Percentiles rank a stretch among this genome's conserved stretches.
These are phyloP conservation scores for Pelagomonas calceolata DNA, from an alignment of 108 stramenopile species.

Conservation along the genomic window DNA sequence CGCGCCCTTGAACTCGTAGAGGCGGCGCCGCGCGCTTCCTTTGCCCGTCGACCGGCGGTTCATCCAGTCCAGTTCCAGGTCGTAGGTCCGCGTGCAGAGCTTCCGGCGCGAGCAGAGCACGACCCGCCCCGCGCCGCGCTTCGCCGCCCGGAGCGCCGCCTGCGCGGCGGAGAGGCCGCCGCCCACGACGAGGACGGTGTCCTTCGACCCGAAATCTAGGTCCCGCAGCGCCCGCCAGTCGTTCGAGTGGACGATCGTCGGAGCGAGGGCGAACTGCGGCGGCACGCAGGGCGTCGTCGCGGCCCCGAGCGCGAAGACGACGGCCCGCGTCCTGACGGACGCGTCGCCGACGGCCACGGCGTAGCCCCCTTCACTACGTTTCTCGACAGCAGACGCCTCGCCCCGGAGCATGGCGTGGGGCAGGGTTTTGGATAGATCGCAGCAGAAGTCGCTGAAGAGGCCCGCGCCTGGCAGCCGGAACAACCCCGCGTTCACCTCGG, in stretches of 20 bases:
- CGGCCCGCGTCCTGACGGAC: background rate
- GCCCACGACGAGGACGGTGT: conserved; percentile 45
- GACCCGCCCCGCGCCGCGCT: conserved; percentile 12
- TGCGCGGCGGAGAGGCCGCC: conserved; percentile 63
- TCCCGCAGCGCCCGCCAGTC: too few species aligned
- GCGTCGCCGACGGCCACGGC: too few species aligned
- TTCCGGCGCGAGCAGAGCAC: conserved; percentile 44
- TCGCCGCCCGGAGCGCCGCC: conserved; percentile 30
- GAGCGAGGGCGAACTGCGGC: too few species aligned
- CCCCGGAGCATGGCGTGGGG: conserved; percentile 1
- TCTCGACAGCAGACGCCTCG: background rate
- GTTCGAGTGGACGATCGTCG: too few species aligned
- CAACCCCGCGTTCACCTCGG: conserved; percentile 47
- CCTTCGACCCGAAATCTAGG: too few species aligned
- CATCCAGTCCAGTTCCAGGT: conserved; percentile 51
- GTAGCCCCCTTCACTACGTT: too few species aligned
- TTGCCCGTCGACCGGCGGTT: conserved; percentile 37
- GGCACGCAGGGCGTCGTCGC: too few species aligned
- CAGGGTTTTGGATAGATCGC: conserved; percentile 6
- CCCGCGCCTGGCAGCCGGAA: conserved; percentile 53
- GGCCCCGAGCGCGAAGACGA: conserved; percentile 37
- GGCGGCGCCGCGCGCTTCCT: conserved; percentile 2
- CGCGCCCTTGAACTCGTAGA: conserved; percentile 52
- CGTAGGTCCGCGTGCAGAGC: conserved; percentile 48
- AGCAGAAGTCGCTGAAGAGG: conserved; percentile 57